Conservation (phyloP, 2,329 filamentous ascomycete species). For the Davidsoniella virescens region DNA sequence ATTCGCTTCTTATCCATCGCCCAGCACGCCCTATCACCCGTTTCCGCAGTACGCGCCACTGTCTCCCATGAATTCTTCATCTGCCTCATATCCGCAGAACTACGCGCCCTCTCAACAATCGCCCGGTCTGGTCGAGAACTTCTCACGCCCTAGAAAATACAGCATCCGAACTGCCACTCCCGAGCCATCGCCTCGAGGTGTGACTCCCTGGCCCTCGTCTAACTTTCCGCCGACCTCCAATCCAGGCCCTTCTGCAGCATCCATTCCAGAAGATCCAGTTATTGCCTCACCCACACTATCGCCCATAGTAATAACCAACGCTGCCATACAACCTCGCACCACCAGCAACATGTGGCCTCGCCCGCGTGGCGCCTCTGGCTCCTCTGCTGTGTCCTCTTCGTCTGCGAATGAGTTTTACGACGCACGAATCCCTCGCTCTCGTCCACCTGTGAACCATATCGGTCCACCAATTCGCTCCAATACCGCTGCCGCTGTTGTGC, state of each 20-base stretch:
- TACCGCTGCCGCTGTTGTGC: not conserved
- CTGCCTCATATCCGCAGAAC: not conserved
- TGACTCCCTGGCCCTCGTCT: not conserved
- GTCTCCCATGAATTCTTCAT: not conserved
- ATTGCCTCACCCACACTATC: not conserved
- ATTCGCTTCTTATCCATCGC: not conserved
- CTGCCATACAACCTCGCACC: too few relatives aligned
- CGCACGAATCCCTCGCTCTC: constrained; percentile 17
- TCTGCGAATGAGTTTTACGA: constrained; percentile 27
- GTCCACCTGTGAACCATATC: constrained; percentile 2
- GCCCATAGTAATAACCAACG: not conserved
- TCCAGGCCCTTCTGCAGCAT: not conserved
- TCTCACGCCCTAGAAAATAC: constrained; percentile 40
- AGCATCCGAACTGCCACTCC: constrained; percentile 24
- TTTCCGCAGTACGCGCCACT: not conserved
- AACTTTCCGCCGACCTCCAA: not conserved
- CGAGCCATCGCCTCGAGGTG: constrained; percentile 11
- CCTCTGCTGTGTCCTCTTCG: constrained; percentile 26
- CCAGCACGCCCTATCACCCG: not conserved
- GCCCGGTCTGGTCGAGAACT: constrained; percentile 30
- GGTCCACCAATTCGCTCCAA: not conserved
- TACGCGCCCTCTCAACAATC: not conserved
- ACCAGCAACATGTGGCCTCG: constrained; percentile 9
- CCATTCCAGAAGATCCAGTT: not conserved
- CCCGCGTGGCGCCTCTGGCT: constrained; percentile 22